A percentile compares a stretch with the other conserved stretches of the same genome.
Conservation (phyloP, 805 yeast genomes). For the Tetrapisispora phaffii region DNA sequence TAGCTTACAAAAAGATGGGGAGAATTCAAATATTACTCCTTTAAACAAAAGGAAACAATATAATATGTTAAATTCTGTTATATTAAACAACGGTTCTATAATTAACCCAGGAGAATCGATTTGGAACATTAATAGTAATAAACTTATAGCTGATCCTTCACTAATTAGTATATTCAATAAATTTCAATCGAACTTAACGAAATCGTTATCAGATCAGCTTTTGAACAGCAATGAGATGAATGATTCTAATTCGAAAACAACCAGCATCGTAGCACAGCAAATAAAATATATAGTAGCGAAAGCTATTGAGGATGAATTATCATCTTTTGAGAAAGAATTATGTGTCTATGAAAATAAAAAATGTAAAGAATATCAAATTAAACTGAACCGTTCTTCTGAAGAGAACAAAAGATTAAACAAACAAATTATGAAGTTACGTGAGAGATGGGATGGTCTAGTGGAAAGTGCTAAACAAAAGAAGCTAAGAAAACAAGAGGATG, state of each 20-base stretch:
- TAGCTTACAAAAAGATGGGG: neutral
- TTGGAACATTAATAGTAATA: conserved; percentile 1
- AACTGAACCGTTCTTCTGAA: conserved; percentile 29
- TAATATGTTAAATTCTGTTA: conserved; percentile 5
- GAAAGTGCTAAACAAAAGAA: conserved; percentile 53
- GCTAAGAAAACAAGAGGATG: conserved; percentile 13
- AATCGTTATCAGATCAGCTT: neutral
- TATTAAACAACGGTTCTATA: conserved; percentile 6
- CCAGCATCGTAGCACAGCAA: neutral
- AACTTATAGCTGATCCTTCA: conserved; percentile 12
- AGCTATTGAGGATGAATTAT: conserved; percentile 13
- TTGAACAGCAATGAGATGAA: neutral
- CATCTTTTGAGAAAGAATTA: conserved; percentile 31
- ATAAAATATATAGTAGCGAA: neutral
- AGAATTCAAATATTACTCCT: neutral
- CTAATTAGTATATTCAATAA: conserved; percentile 12
- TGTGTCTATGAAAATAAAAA: conserved; percentile 30
- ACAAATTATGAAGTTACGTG: conserved; percentile 43
- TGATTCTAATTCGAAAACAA: neutral
- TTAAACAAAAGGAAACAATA: conserved; percentile 22
- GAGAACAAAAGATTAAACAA: conserved; percentile 40
- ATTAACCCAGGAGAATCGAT: neutral
- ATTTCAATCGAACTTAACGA: conserved; percentile 12
- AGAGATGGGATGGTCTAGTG: conserved; percentile 57
- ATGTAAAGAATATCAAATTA: conserved; percentile 29